Base-by-base conservation (phyloP, 768 basidiomycete species). In the Postia placenta region DNA sequence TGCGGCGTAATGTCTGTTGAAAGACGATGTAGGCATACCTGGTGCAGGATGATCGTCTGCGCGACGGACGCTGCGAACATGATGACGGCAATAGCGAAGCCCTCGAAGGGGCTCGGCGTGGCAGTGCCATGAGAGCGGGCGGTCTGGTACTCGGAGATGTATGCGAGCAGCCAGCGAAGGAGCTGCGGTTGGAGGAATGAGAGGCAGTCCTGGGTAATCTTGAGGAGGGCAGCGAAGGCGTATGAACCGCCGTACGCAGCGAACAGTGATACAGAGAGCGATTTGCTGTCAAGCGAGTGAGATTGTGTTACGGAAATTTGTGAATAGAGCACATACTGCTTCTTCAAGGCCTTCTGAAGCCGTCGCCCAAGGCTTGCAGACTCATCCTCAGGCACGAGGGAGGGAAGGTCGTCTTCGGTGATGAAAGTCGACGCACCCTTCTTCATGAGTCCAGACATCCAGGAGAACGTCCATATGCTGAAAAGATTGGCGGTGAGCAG, bases 151-250 rank as follows among this genome's bases (percentile, higher is more conserved):
- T 69, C 66, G 0, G 88, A 81, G 39, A 98, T 93, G 61, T 89
- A 97, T 7, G 77, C 68, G 44, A 97, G 72, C 4, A 98, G 70
- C 58, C 80, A 74, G 5, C 88, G 80, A 20, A 98, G 77, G 1
- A 96, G 74, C 60, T 92, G 85, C 0, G 95, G 95, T 61, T 97
- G 94, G 5, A 81, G 64, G 67, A 96, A 97, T 0, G 82, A 80
- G 17, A 97, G 70, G 23, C 71, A 67, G 61, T 98, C 95, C 62
- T 93, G 90, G 1, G 76, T 26, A n/a, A 87, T 50, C 66, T 95
- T 96, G 42, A 94, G 70, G 19, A 61, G 41, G 0, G 72, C 76
- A 0, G 87, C 89, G 25, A 73, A 54, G 2, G 72, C 67, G 54
- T 86, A 95, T 0, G 89, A 87, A 0, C 78, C 72, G 0, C 94